Base-by-base conservation (phyloP, 1,284 basidiomycete species). In the Irpex sp. region DNA sequence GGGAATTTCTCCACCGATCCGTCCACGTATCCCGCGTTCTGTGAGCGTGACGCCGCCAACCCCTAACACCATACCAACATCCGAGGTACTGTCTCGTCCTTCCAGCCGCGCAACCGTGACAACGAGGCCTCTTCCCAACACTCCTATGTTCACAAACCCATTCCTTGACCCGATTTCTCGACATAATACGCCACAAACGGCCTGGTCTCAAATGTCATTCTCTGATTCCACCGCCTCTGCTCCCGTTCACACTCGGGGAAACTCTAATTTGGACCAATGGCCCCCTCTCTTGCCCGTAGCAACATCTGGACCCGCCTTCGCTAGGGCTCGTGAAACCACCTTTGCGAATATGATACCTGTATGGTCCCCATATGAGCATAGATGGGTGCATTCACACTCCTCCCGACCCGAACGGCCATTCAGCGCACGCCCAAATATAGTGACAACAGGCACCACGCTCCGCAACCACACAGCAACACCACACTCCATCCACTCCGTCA, bases 401-500 rank as follows among this genome's bases (percentile, higher is more conserved):
- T 15, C 39, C 15, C 39, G 2, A 9, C 21, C 21, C 17, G 26
- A 31, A 15, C 7, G 53, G 33, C 53, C 53, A 1, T 8, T 2
- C 11, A 55, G 53, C 53, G 53, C 15, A 55, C 53, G 33, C 26
- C 19, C 53, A 15, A 55, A 33, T 26, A 26, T 55, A 3, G 53
- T 55, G 21, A 26, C 8, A 2, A 35, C 60, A 26, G 55, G 62
- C 35, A 49, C 36, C 2, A 62, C 67, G 4, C 57, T 67, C 15
- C 68, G 67, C 26, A 37, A 61, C 26, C 71, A 63, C 61, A 63
- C 67, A 4, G 49, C 63, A 3, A 69, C 67, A 8, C 68, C 69
- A 4, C 65, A 68, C 50, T 71, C 71, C 15, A 58, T 71, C 51
- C 71, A 71, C 61, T 73, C 74, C 15, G 51, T 72, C 31, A 63